A percentile compares a stretch with the other conserved stretches of the same genome.
These are phyloP conservation scores for Nannochloropsis gaditana DNA, from an alignment of 108 stramenopile genomes.

Conservation along the genomic window DNA sequence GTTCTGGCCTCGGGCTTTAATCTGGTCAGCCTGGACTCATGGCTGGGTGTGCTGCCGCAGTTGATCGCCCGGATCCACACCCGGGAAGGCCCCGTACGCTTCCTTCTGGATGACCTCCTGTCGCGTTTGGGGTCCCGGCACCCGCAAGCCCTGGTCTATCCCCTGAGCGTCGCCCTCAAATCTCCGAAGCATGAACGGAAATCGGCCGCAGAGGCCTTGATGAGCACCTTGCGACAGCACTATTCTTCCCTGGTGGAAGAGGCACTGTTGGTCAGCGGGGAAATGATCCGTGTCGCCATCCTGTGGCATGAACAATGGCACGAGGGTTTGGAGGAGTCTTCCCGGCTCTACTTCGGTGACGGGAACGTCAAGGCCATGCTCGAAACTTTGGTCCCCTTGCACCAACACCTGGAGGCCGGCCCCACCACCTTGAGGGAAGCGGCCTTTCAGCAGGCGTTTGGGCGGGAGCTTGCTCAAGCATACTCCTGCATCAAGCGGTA, in stretches of 20 bases:
- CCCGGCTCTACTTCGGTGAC: slow-evolving; percentile 78
- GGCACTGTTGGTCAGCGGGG: slow-evolving; percentile 83
- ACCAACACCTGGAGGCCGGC: slow-evolving; percentile 70
- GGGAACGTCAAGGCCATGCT: slow-evolving; percentile 89
- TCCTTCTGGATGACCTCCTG: slow-evolving; percentile 78
- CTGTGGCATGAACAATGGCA: slow-evolving; percentile 99
- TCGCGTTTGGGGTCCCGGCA: slow-evolving; percentile 67
- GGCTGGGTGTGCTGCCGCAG: slow-evolving; percentile 97
- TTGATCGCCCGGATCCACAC: slow-evolving; percentile 96
- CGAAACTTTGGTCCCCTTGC: slow-evolving; percentile 71
- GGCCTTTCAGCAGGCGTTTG: slow-evolving; percentile 71
- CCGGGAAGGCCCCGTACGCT: slow-evolving; percentile 62
- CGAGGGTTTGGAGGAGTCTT: slow-evolving; percentile 90
- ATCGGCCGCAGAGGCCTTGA: slow-evolving; percentile 76
- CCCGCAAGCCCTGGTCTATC: slow-evolving; percentile 96
- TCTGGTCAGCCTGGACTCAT: slow-evolving; percentile 75
- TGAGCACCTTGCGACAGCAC: slow-evolving; percentile 75
- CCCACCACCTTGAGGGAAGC: slow-evolving; percentile 68
- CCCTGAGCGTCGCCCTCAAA: slow-evolving; percentile 83
- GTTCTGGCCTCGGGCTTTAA: slow-evolving; percentile 71
- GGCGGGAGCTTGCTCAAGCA: slow-evolving; percentile 70
- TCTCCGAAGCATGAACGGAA: slow-evolving; percentile 77
- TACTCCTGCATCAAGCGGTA: slow-evolving; percentile 64
- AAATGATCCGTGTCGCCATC: slow-evolving; percentile 98
- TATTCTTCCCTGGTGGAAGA: slow-evolving; percentile 73